Evolutionary conservation across 2,329 filamentous ascomycete species (phyloP).

Genomic region (Proliferodiscus dingleyae): DNA sequence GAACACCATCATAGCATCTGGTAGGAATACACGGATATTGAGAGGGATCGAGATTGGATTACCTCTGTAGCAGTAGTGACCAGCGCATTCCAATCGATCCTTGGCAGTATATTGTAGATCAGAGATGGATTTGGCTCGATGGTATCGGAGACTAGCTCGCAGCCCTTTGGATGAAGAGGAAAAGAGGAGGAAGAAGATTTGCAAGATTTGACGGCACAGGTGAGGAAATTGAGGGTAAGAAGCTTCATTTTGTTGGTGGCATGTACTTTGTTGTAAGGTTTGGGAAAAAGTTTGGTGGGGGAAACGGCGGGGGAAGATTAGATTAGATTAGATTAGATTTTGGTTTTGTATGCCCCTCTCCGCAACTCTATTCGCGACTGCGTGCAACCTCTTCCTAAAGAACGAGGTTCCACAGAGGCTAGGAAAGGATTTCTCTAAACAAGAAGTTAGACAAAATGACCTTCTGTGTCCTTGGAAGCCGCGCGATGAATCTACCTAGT

Average conservation of each 20-base stretch:
- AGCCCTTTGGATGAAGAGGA: constrained; percentile 87
- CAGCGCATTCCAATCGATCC: constrained; percentile 84
- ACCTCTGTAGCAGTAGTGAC: constrained; percentile 73
- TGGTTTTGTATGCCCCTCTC: too few relatives aligned
- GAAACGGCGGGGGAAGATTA: too few relatives aligned
- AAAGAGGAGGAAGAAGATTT: constrained; percentile 76
- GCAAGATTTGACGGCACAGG: constrained; percentile 93
- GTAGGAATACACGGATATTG: neutral
- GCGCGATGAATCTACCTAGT: too few relatives aligned
- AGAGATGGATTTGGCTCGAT: constrained; percentile 77
- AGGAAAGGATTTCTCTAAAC: too few relatives aligned
- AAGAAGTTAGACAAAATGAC: too few relatives aligned
- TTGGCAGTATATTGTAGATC: constrained; percentile 76
- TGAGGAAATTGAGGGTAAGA: constrained; percentile 92
- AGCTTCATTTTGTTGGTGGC: constrained; percentile 67
- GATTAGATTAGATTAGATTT: constrained; percentile 15
- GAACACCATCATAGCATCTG: constrained; percentile 3
- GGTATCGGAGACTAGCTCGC: constrained; percentile 81
- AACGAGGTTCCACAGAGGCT: too few relatives aligned
- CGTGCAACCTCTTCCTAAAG: too few relatives aligned
- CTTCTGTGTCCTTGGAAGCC: too few relatives aligned
- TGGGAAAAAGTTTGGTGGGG: constrained; percentile 1
- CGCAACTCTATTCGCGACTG: too few relatives aligned
- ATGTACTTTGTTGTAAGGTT: neutral
- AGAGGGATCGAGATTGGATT: constrained; percentile 14